phyloP scores from a whole-genome alignment of 768 basidiomycete species.

The Melanogaster broomeanus region DNA sequence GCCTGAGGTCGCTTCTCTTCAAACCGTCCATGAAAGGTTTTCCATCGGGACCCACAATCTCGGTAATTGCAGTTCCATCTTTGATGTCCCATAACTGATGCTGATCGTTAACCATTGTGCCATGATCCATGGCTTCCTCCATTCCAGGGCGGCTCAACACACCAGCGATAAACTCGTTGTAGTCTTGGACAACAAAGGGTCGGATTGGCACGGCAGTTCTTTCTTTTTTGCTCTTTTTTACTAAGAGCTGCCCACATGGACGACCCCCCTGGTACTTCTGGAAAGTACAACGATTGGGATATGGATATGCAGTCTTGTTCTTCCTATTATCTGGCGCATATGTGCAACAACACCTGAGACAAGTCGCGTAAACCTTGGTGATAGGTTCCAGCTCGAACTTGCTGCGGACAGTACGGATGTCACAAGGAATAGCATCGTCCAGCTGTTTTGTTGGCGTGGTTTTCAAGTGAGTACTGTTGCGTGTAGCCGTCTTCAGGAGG shows the following conservation, averaged over 20 bases:
- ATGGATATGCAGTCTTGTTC: slow-evolving; percentile 1
- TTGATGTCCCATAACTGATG: slow-evolving; percentile 25
- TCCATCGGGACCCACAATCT: slow-evolving; percentile 28
- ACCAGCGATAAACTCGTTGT: slow-evolving; percentile 28
- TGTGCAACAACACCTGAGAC: slow-evolving; percentile 26
- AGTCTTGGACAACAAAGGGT: slow-evolving; percentile 27
- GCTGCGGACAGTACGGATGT: slow-evolving; percentile 19
- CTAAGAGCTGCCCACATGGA: slow-evolving; percentile 7
- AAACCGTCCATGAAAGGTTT: slow-evolving; percentile 19
- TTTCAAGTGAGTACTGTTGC: neutral
- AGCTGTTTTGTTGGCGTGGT: neutral
- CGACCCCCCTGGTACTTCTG: slow-evolving; percentile 6
- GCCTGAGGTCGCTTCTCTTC: slow-evolving; percentile 5
- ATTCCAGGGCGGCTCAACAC: slow-evolving; percentile 26
- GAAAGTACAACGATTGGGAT: slow-evolving; percentile 23
- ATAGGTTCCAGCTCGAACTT: slow-evolving; percentile 18
- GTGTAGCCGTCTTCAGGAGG: neutral
- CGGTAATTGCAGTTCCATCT: slow-evolving; percentile 24
- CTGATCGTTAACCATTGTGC: neutral
- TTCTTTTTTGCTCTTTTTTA: neutral
- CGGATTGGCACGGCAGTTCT: slow-evolving; percentile 2
- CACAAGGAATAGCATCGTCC: slow-evolving; percentile 3
- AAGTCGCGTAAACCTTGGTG: slow-evolving; percentile 22
- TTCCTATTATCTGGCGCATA: slow-evolving; percentile 11
- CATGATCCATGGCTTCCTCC: slow-evolving; percentile 28